A percentile compares a stretch with the other conserved stretches of the same genome.
Evolutionary conservation across 495 filamentous ascomycete genomes (phyloP).

Genomic region (Friedmanniomyces simplex): DNA sequence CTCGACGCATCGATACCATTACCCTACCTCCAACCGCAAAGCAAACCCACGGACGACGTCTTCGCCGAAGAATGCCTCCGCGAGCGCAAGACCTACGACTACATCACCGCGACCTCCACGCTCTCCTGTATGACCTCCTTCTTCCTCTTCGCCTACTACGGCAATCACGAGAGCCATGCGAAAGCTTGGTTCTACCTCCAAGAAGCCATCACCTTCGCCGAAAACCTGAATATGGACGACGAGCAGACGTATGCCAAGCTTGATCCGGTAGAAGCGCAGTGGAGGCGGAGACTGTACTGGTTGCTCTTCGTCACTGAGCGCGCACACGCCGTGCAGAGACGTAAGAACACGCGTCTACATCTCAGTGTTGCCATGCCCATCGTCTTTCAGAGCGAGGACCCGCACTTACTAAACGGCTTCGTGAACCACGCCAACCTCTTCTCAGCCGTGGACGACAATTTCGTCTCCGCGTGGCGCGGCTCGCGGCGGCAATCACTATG

Average conservation of each 20-base stretch:
- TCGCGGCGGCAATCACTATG: constrained; percentile 14
- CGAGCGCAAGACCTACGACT: constrained; percentile 20
- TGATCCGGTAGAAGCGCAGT: constrained; percentile 20
- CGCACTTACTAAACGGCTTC: constrained; percentile 22
- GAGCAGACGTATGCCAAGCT: constrained; percentile 16
- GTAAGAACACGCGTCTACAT: constrained; percentile 20
- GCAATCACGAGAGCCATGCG: constrained; percentile 21
- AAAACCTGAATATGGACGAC: constrained; percentile 22
- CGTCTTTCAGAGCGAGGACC: constrained; percentile 20
- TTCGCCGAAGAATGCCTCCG: constrained; percentile 23
- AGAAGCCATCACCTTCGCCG: constrained; percentile 20
- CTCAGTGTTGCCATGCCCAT: constrained; percentile 15
- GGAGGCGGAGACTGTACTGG: constrained; percentile 24
- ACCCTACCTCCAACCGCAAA: background rate
- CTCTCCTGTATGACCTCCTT: constrained; percentile 23
- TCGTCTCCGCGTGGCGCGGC: constrained; percentile 21
- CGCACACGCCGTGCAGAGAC: constrained; percentile 23
- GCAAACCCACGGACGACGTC: constrained; percentile 15
- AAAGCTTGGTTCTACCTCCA: constrained; percentile 26
- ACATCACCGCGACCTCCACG: constrained; percentile 15
- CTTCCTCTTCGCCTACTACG: constrained; percentile 25
- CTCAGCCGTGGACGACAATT: constrained; percentile 22
- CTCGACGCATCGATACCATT: constrained; percentile 16
- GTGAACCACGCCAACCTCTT: constrained; percentile 23
- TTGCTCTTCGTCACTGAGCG: constrained; percentile 26